Conservation (phyloP, 305 asterid species). For the Solanum aculeatissimum region DNA sequence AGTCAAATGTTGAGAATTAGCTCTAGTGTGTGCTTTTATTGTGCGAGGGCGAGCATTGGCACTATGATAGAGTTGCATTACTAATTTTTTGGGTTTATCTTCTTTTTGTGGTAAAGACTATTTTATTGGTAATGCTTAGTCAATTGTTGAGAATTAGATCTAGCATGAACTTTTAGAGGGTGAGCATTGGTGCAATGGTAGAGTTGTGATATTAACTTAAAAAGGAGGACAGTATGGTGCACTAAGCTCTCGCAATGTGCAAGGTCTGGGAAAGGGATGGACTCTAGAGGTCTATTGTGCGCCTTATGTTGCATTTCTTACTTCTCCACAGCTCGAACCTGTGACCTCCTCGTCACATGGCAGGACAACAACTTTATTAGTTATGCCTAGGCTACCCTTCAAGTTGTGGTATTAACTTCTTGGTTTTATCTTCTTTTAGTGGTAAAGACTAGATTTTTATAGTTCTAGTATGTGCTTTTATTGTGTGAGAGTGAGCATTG, state of each 20-base stretch:
- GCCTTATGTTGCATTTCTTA: no score
- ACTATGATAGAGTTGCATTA: not conserved
- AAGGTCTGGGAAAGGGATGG: no score
- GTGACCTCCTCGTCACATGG: no score
- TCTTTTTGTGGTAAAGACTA: not conserved
- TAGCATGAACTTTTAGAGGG: not conserved
- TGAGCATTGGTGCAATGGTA: not conserved
- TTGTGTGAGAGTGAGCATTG: not conserved
- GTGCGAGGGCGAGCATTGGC: not conserved
- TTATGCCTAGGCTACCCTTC: no score
- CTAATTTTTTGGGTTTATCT: not conserved
- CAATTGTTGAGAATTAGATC: not conserved
- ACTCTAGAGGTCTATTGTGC: no score
- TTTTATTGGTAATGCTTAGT: not conserved
- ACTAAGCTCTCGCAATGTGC: no score
- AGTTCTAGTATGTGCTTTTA: not conserved
- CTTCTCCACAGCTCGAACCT: no score
- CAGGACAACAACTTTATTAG: no score
- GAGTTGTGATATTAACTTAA: not conserved
- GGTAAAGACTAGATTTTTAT: not conserved
- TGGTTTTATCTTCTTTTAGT: not conserved
- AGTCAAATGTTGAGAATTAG: not conserved
- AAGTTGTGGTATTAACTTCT: not conserved
- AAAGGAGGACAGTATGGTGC: not conserved
- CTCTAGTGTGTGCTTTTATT: not conserved